These are phyloP conservation scores for Naumovozyma castellii DNA, from an alignment of 805 yeast species.

Conservation along the genomic window DNA sequence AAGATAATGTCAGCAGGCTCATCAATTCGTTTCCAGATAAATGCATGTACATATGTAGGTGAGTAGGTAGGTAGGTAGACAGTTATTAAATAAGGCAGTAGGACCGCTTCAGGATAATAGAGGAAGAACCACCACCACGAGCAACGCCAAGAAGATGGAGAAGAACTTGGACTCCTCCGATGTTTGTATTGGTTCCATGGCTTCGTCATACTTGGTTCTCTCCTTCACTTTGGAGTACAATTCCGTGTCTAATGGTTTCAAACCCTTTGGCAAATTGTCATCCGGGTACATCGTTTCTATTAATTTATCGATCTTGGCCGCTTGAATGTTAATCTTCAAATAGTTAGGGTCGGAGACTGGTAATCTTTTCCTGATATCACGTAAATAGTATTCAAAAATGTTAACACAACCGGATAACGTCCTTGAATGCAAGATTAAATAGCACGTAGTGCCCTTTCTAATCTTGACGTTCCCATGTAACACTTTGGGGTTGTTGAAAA, in stretches of 20 bases:
- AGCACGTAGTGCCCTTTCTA: conserved; percentile 79
- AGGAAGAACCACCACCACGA: neutral
- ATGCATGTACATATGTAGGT: too few species aligned
- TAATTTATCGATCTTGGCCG: conserved; percentile 84
- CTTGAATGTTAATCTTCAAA: conserved; percentile 68
- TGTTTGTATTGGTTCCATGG: conserved; percentile 11
- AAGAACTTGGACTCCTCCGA: neutral
- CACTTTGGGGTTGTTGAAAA: conserved; percentile 71
- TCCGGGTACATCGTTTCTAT: conserved; percentile 68
- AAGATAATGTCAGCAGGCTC: too few species aligned
- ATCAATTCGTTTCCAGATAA: too few species aligned
- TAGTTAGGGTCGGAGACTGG: conserved; percentile 80
- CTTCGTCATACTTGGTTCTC: conserved; percentile 36
- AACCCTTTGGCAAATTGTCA: conserved; percentile 50
- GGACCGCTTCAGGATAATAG: too few species aligned
- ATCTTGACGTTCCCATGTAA: conserved; percentile 71
- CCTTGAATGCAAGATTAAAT: conserved; percentile 62
- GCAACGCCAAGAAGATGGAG: neutral
- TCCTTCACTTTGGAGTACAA: conserved; percentile 33
- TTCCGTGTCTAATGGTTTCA: conserved; percentile 32
- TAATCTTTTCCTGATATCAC: conserved; percentile 69
- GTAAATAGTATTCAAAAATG: conserved; percentile 67
- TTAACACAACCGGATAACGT: conserved; percentile 65
- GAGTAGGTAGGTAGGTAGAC: too few species aligned
- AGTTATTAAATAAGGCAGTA: too few species aligned